Conservation (phyloP, 2,329 filamentous ascomycete species). For the Akanthomyces uredinophilus region DNA sequence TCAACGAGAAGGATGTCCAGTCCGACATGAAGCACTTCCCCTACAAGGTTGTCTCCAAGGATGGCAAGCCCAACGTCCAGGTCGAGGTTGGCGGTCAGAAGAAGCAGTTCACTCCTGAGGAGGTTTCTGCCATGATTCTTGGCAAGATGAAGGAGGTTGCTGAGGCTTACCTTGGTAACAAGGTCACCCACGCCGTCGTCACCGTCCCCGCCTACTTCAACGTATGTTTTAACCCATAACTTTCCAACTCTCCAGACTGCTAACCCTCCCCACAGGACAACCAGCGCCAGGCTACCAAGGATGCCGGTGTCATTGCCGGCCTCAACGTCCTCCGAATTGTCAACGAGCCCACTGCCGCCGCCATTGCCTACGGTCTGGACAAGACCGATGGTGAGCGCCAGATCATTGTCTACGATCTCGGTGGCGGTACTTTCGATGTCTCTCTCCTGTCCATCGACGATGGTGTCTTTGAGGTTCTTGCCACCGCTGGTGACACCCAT, state of each 20-base stretch:
- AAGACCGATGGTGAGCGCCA: conserved; percentile 79
- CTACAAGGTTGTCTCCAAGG: conserved; percentile 86
- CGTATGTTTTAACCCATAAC: conserved; percentile 27
- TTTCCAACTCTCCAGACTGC: conserved; percentile 15
- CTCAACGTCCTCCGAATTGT: conserved; percentile 94
- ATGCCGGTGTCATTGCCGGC: conserved; percentile 85
- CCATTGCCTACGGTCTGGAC: conserved; percentile 89
- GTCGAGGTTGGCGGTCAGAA: conserved; percentile 61
- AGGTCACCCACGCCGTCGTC: conserved; percentile 82
- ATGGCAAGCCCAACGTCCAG: conserved; percentile 81
- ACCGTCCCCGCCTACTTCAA: conserved; percentile 98
- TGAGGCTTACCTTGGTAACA: conserved; percentile 74
- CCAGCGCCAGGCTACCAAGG: conserved; percentile 95
- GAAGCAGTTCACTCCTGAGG: conserved; percentile 75
- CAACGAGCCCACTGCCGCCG: conserved; percentile 93
- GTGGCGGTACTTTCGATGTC: conserved; percentile 93
- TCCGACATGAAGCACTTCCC: conserved; percentile 97
- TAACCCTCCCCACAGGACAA: conserved; percentile 54
- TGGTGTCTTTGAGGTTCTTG: conserved; percentile 90
- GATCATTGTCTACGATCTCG: conserved; percentile 90
- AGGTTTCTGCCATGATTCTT: conserved; percentile 75
- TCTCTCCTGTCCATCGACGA: conserved; percentile 87
- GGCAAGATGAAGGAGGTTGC: conserved; percentile 83
- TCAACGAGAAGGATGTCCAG: conserved; percentile 79
- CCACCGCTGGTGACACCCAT: conserved; percentile 94